Evolutionary conservation across 2,329 filamentous ascomycete genomes (phyloP).

Genomic region (Fusarium musae): DNA sequence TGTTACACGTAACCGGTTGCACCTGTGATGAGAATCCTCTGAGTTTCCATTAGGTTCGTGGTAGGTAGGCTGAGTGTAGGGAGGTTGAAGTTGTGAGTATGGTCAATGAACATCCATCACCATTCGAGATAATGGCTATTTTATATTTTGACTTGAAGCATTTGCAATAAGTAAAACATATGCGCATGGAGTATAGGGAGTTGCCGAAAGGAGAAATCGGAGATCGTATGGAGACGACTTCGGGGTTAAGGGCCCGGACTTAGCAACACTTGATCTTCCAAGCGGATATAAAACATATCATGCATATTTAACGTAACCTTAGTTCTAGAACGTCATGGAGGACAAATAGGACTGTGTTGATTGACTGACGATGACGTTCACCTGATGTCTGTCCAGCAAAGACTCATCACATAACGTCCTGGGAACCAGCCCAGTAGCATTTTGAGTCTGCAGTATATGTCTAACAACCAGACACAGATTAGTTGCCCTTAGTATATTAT

Average conservation of each 20-base stretch:
- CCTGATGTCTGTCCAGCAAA: background rate
- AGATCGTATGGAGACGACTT: background rate
- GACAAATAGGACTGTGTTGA: fast-evolving
- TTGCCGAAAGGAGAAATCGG: background rate
- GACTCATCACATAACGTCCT: fast-evolving
- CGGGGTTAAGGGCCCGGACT: conserved; percentile 10
- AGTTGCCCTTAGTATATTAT: background rate
- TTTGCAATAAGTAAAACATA: fast-evolving
- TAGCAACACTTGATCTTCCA: background rate
- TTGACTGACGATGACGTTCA: background rate
- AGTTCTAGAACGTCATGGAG: fast-evolving
- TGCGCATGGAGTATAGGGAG: background rate
- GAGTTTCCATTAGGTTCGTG: background rate
- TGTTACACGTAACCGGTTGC: conserved; percentile 12
- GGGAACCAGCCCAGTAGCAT: background rate
- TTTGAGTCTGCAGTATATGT: background rate
- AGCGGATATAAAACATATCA: background rate
- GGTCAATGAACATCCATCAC: fast-evolving
- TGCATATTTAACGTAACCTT: background rate
- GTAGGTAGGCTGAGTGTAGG: fast-evolving
- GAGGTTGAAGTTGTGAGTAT: background rate
- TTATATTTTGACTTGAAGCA: background rate
- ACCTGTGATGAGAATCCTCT: conserved; percentile 8
- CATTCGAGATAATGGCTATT: background rate
- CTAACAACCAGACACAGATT: background rate